Evolutionary conservation across 257 asterid species (phyloP).

Genomic region (Primulina huaijiensis): DNA sequence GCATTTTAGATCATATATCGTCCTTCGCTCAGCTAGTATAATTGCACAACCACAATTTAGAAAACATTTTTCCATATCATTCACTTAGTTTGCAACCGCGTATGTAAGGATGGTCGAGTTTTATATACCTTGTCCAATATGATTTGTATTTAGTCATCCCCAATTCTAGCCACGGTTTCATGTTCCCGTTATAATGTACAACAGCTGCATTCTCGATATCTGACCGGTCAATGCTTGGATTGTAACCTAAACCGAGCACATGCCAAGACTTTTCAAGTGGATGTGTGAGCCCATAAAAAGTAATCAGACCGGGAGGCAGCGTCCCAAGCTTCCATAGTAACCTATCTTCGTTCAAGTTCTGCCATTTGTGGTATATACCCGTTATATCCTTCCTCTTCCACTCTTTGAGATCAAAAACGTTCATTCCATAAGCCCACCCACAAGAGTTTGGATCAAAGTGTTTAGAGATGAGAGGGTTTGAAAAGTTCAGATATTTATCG

Average conservation of each 20-base stretch:
- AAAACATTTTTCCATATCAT: constrained; percentile 27
- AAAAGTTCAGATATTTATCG: constrained; percentile 90
- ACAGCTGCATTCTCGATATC: constrained; percentile 96
- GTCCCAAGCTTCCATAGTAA: constrained; percentile 97
- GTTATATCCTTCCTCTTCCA: constrained; percentile 97
- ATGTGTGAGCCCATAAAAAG: constrained; percentile 90
- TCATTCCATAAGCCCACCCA: constrained; percentile 99
- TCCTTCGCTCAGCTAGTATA: not conserved
- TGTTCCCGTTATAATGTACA: constrained; percentile 90
- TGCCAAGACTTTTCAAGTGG: constrained; percentile 97
- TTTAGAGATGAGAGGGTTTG: constrained; percentile 87
- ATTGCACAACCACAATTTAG: not conserved
- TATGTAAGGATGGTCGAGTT: constrained; percentile 71
- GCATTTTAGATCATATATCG: not conserved
- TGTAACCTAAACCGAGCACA: constrained; percentile 94
- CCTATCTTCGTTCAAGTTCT: constrained; percentile 90
- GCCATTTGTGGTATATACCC: constrained; percentile 98
- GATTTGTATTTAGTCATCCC: constrained; percentile 89
- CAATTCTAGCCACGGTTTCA: constrained; percentile 98
- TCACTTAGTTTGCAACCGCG: constrained; percentile 73
- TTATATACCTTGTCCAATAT: constrained; percentile 83
- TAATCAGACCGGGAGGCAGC: constrained; percentile 90
- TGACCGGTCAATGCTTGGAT: constrained; percentile 71
- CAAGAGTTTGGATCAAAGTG: constrained; percentile 93
- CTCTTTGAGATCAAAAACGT: constrained; percentile 84